Evolutionary conservation across 441 rosid genomes (phyloP), one percentile per base, ranked within the genome.

Genomic region (Francoa sonchifolia): DNA sequence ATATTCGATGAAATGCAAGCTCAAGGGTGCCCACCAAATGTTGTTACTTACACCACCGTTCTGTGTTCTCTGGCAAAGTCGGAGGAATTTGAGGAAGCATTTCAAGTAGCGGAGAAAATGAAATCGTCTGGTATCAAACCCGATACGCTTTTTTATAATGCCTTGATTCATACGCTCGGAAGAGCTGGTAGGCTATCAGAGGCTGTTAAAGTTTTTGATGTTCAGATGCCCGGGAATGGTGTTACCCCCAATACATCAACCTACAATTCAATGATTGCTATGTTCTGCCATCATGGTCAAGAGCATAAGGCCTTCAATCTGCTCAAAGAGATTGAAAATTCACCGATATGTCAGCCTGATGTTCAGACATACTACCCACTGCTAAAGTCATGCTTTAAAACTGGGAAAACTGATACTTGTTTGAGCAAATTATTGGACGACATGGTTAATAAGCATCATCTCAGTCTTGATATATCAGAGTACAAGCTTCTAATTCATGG

Each of bases 401-500:
- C 57, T 28, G 85, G 87, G 27, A 69, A 60, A 44, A 59, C 71
- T 1, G 82, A 77, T 31, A 8, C 23, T 17, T 59, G 59, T 54
- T 71, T 84, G 62, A 66, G 66, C 52, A 66, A 42, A 8, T 45
- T 88, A 39, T 50, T 84, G 71, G 67, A 70, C 41, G 83, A 77
- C 48, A 73, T 77, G 82, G 79, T 68, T 48, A 73, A 66, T 19
- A 84, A 72, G 55, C 77, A 81, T 55, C 74, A 79, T 37, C 76
- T 79, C n/a, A 84, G 90, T 52, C 68, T 81, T 39, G 90, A 88
- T 61, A 28, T 65, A 31, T 70, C 88, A 10, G 61, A 78, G 11
- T 81, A 88, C 58, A 59, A 76, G 0, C 82, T 84, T 48, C 32
- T 84, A 54, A 73, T 84, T 60, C 97, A 84, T 44, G 80, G 94